These are phyloP conservation scores for Cladosporium austrohemisphaericum DNA, from an alignment of 2,329 filamentous ascomycete genomes.

Conservation along the genomic window DNA sequence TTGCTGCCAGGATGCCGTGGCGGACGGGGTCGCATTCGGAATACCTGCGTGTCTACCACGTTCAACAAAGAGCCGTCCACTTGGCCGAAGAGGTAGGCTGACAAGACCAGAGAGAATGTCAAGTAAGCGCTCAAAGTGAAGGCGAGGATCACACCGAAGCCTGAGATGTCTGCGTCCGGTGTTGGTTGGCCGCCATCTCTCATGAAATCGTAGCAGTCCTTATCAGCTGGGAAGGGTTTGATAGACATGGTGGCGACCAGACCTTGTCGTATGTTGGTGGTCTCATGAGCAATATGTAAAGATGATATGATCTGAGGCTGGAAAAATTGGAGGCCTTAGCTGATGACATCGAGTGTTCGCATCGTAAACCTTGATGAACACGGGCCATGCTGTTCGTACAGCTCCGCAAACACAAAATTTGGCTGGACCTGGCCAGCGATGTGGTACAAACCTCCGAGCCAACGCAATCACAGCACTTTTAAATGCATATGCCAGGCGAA, in stretches of 20 bases:
- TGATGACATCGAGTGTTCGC: neutral
- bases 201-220: conserved; percentile 1
- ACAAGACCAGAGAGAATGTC: conserved; percentile 19
- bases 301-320: no score
- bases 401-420: no score
- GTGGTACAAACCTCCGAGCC: no score
- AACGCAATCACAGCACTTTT: no score
- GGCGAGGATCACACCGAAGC: conserved; percentile 22
- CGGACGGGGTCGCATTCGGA: conserved; percentile 13
- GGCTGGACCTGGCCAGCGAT: no score
- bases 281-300: no score
- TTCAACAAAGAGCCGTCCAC: conserved; percentile 20
- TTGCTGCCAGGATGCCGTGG: neutral
- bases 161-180: conserved; percentile 23
- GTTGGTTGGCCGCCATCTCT: conserved; percentile 7
- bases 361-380: neutral
- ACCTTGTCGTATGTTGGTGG: no score
- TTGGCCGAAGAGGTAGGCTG: conserved; percentile 20
- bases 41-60: conserved; percentile 14
- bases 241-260: neutral
- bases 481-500: no score
- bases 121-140: conserved; percentile 23
- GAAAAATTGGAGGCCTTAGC: neutral
- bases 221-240: neutral
- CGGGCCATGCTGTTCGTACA: no score